Evolutionary conservation across 495 filamentous ascomycete species (phyloP).

Genomic region (Xeromyces bisporus): DNA sequence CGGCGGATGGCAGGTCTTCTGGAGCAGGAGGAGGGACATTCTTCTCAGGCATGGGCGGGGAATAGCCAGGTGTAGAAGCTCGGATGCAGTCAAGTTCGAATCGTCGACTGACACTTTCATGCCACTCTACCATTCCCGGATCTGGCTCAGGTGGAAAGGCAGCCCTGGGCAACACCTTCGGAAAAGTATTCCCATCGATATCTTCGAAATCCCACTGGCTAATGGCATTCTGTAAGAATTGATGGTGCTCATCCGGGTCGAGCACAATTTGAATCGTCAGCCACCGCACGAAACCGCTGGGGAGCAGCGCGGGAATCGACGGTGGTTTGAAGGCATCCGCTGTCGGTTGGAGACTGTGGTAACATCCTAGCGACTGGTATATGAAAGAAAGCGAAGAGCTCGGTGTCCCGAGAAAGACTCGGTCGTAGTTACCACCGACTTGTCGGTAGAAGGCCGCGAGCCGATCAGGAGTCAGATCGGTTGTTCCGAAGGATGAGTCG

Average conservation of each 20-base stretch:
- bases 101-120: constrained; percentile 43
- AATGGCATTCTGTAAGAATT: constrained; percentile 68
- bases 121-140: constrained; percentile 65
- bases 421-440: constrained; percentile 81
- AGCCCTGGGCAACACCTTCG: constrained; percentile 53
- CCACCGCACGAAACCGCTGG: constrained; percentile 78
- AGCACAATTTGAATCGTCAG: constrained; percentile 84
- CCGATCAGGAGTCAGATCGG: constrained; percentile 60
- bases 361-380: constrained; percentile 80
- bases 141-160: constrained; percentile 65
- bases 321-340: constrained; percentile 57
- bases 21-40: constrained; percentile 7
- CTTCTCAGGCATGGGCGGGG: constrained; percentile 15
- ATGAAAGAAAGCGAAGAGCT: constrained; percentile 66
- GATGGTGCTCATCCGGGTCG: constrained; percentile 73
- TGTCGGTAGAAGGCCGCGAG: constrained; percentile 75
- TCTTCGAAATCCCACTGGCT: constrained; percentile 56
- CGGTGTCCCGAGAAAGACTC: constrained; percentile 67
- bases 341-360: constrained; percentile 57
- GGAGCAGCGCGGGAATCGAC: constrained; percentile 63
- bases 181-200: constrained; percentile 61
- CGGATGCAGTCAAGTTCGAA: constrained; percentile 27
- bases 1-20: constrained; percentile 11
- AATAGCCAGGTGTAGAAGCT: constrained; percentile 14
- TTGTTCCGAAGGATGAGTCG: constrained; percentile 40